Evolutionary conservation across 2,329 filamentous ascomycete genomes (phyloP).

Genomic region (Penicillium rolfsii): DNA sequence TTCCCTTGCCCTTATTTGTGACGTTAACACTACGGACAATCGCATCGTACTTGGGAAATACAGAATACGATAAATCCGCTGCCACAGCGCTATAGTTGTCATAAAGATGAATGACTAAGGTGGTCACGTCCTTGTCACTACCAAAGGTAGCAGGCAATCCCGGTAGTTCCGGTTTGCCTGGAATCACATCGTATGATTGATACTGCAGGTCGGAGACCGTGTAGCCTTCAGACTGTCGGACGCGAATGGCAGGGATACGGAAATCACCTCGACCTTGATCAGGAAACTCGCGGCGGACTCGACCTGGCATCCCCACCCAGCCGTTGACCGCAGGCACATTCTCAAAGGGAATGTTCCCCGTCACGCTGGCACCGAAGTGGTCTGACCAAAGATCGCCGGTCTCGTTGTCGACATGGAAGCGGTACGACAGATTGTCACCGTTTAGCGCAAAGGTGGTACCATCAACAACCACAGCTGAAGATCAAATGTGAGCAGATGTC

Average conservation of each 20-base stretch:
- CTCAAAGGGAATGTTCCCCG: constrained; percentile 55
- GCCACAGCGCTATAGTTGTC: constrained; percentile 63
- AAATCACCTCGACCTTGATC: constrained; percentile 67
- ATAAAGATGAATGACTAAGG: constrained; percentile 60
- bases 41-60: constrained; percentile 65
- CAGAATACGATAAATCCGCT: constrained; percentile 64
- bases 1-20: constrained; percentile 59
- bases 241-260: constrained; percentile 63
- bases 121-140: constrained; percentile 58
- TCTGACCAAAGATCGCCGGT: constrained; percentile 63
- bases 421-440: constrained; percentile 61
- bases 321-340: constrained; percentile 47
- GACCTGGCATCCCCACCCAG: constrained; percentile 58
- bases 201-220: constrained; percentile 64
- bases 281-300: constrained; percentile 64
- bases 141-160: constrained; percentile 66
- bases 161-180: constrained; percentile 60
- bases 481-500: neutral
- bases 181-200: constrained; percentile 57
- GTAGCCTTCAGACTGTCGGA: constrained; percentile 61
- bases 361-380: constrained; percentile 62
- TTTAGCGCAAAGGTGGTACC: constrained; percentile 62
- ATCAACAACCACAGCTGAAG: constrained; percentile 56
- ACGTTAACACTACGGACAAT: constrained; percentile 64
- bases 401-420: constrained; percentile 63